phyloP scores from a whole-genome alignment of 176 grass and related monocot genomes.

The Phragmites australis region DNA sequence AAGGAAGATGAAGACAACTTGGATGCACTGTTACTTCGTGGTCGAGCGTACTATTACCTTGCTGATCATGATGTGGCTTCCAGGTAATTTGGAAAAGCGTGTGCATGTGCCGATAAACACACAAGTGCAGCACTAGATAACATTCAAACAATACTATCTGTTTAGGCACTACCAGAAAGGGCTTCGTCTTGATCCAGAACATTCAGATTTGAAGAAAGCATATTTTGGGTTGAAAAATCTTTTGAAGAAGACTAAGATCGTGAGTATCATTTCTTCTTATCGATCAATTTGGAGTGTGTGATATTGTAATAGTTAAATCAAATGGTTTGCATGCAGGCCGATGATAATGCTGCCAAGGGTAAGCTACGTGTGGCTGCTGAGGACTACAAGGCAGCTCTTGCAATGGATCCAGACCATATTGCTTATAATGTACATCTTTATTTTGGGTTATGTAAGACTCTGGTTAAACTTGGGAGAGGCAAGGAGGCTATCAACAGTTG shows the following conservation, averaged over 20 bases:
- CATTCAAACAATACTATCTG: conserved; percentile 5
- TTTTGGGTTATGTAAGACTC: conserved; percentile 87
- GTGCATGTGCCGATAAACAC: neutral
- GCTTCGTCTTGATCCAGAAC: conserved; percentile 87
- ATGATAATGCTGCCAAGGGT: conserved; percentile 89
- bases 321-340: conserved; percentile 56
- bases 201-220: conserved; percentile 91
- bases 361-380: conserved; percentile 84
- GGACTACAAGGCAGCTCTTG: conserved; percentile 89
- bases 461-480: conserved; percentile 97
- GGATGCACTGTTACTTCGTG: conserved; percentile 81
- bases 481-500: conserved; percentile 86
- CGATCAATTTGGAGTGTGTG: neutral
- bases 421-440: conserved; percentile 81
- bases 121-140: neutral
- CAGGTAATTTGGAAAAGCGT: conserved; percentile 50
- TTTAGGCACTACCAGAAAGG: conserved; percentile 95
- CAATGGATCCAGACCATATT: conserved; percentile 79
- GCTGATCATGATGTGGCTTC: conserved; percentile 94
- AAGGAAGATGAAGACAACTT: conserved; percentile 99
- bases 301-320: conserved; percentile 4
- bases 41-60: conserved; percentile 95
- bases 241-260: conserved; percentile 91
- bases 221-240: conserved; percentile 97
- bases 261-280: conserved; percentile 43